Evolutionary conservation across 345 rosid genomes (phyloP).

Genomic region (Balakata baccata): DNA sequence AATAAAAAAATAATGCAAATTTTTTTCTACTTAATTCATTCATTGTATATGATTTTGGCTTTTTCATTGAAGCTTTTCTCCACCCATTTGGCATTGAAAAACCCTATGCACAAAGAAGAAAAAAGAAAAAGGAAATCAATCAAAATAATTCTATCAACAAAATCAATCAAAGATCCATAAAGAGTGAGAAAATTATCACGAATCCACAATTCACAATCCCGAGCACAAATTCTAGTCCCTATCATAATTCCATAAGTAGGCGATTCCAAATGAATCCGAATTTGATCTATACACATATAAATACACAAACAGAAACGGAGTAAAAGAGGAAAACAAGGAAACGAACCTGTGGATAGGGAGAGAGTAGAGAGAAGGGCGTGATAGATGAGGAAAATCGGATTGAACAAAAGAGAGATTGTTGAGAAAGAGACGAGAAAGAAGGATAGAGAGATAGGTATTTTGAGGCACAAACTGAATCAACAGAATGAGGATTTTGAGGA

Average conservation of each 20-base stretch:
- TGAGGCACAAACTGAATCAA: slow-evolving; percentile 52
- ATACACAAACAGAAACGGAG: neutral
- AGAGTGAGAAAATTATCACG: neutral
- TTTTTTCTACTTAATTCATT: too few species aligned
- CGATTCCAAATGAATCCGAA: neutral
- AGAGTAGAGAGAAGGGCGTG: slow-evolving; percentile 4
- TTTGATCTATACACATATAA: neutral
- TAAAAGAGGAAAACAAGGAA: neutral
- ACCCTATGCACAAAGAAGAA: too few species aligned
- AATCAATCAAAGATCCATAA: slow-evolving; percentile 7
- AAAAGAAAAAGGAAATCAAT: neutral
- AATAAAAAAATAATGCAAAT: too few species aligned
- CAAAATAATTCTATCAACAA: neutral
- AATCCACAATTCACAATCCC: neutral
- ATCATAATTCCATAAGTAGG: neutral
- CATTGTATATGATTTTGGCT: too few species aligned
- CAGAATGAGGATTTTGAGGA: slow-evolving; percentile 46
- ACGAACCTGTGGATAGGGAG: slow-evolving; percentile 8
- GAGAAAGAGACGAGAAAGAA: slow-evolving; percentile 15
- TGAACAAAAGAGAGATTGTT: slow-evolving; percentile 6
- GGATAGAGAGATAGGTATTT: slow-evolving; percentile 31
- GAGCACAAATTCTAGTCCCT: neutral
- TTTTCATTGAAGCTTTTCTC: too few species aligned
- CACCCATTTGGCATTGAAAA: too few species aligned
- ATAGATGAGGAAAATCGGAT: slow-evolving; percentile 25